These are phyloP conservation scores for Penicillium subrubescens DNA, from an alignment of 495 filamentous ascomycete species.

Conservation along the genomic window DNA sequence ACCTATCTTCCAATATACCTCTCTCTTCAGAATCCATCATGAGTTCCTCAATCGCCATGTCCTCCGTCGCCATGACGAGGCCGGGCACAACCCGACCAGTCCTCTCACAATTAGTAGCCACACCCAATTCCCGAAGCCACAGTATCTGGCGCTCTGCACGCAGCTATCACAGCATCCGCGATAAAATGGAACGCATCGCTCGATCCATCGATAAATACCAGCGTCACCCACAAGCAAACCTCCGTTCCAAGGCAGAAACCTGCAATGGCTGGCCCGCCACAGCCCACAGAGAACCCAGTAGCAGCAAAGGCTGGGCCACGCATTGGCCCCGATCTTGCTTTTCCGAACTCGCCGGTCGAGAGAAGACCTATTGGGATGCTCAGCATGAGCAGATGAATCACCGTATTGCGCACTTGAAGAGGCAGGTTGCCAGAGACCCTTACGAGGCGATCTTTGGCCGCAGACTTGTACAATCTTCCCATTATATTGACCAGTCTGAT, in stretches of 20 bases:
- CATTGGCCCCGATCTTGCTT: slow-evolving; percentile 17
- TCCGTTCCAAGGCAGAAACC: slow-evolving; percentile 11
- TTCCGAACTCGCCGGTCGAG: slow-evolving; percentile 12
- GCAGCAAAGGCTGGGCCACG: slow-evolving; percentile 13
- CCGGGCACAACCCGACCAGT: slow-evolving; percentile 13
- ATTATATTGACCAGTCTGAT: slow-evolving; percentile 5
- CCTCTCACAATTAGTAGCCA: slow-evolving; percentile 14
- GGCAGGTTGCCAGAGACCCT: slow-evolving; percentile 41
- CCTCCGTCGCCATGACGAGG: slow-evolving; percentile 11
- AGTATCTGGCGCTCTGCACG: slow-evolving; percentile 19
- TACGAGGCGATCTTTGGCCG: slow-evolving; percentile 47
- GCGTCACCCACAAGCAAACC: slow-evolving; percentile 15
- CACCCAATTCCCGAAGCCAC: slow-evolving; percentile 11
- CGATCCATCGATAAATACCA: slow-evolving; percentile 21
- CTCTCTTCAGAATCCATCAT: slow-evolving; percentile 14
- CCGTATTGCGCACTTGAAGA: slow-evolving; percentile 38
- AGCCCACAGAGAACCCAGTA: slow-evolving; percentile 5
- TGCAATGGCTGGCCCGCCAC: slow-evolving; percentile 14
- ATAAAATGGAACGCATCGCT: slow-evolving; percentile 17
- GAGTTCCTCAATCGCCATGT: slow-evolving; percentile 20
- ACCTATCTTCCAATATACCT: neutral
- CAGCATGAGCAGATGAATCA: slow-evolving; percentile 24
- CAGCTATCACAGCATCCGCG: slow-evolving; percentile 10
- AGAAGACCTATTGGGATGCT: slow-evolving; percentile 22
- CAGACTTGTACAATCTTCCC: slow-evolving; percentile 25